Percentiles rank a stretch among this genome's conserved stretches.
These are phyloP conservation scores for Leishmania lainsoni DNA, from an alignment of 208 protist genomes.

Conservation along the genomic window DNA sequence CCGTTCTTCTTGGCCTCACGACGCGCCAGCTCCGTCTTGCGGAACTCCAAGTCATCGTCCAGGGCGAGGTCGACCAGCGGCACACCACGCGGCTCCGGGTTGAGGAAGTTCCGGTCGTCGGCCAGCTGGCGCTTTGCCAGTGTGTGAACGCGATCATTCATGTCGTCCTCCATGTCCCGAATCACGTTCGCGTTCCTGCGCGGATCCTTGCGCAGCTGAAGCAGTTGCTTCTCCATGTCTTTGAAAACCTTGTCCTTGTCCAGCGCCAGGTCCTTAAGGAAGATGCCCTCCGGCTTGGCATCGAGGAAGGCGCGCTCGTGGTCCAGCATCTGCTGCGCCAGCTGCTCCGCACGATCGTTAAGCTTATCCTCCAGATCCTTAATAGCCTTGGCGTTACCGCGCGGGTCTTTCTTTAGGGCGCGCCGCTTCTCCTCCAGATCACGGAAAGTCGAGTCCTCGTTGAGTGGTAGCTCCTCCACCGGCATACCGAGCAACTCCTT, in stretches of 20 bases:
- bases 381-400: constrained; percentile 44
- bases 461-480: constrained; percentile 54
- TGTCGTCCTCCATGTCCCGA: constrained; percentile 52
- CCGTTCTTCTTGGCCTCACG: constrained; percentile 58
- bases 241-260: constrained; percentile 59
- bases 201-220: constrained; percentile 50
- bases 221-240: constrained; percentile 55
- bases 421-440: constrained; percentile 63
- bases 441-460: constrained; percentile 64
- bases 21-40: constrained; percentile 47
- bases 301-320: constrained; percentile 63
- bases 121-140: constrained; percentile 54
- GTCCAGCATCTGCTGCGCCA: constrained; percentile 58
- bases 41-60: constrained; percentile 62
- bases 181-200: constrained; percentile 44
- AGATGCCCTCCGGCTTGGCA: constrained; percentile 59
- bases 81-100: constrained; percentile 74
- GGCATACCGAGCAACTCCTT: constrained; percentile 61
- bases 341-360: constrained; percentile 56
- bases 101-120: constrained; percentile 64
- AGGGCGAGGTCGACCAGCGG: constrained; percentile 64
- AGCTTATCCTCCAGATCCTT: constrained; percentile 61
- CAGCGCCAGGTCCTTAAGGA: constrained; percentile 54
- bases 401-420: constrained; percentile 50
- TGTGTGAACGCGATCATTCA: constrained; percentile 55